Percentiles rank a stretch among this genome's conserved stretches.
Conservation (phyloP, 768 basidiomycete genomes). For the Macrolepiota albuminosa region DNA sequence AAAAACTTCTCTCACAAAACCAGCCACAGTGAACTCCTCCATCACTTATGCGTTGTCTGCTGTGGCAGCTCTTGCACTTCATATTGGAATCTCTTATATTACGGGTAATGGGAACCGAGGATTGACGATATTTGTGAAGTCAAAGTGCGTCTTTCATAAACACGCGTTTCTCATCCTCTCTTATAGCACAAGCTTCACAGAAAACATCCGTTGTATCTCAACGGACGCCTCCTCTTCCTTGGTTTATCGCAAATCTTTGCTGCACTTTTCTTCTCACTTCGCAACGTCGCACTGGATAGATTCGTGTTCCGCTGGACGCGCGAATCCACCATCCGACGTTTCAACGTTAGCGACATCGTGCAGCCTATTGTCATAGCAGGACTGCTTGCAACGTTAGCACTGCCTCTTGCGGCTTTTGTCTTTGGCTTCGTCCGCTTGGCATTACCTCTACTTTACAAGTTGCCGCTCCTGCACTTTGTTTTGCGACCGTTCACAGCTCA, state of each 20-base stretch:
- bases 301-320: conserved; percentile 42
- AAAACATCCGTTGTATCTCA: conserved; percentile 72
- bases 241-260: conserved; percentile 45
- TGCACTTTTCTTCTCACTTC: conserved; percentile 43
- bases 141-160: conserved; percentile 41
- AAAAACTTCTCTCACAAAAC: conserved; percentile 40
- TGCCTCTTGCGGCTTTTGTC: conserved; percentile 33
- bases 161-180: neutral
- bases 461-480: conserved; percentile 47
- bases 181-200: conserved; percentile 26
- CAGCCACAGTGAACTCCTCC: conserved; percentile 40
- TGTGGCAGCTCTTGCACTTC: conserved; percentile 34
- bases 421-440: conserved; percentile 45
- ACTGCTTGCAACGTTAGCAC: conserved; percentile 35
- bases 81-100: conserved; percentile 34
- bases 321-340: conserved; percentile 9
- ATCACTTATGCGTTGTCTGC: conserved; percentile 45
- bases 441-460: conserved; percentile 47
- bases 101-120: conserved; percentile 16
- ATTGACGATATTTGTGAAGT: conserved; percentile 59
- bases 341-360: conserved; percentile 18
- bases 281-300: conserved; percentile 62
- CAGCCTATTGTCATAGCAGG: conserved; percentile 31
- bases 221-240: conserved; percentile 62
- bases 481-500: conserved; percentile 62